Conservation (phyloP, 1,284 basidiomycete genomes). For the Rhodotorula sp. region DNA sequence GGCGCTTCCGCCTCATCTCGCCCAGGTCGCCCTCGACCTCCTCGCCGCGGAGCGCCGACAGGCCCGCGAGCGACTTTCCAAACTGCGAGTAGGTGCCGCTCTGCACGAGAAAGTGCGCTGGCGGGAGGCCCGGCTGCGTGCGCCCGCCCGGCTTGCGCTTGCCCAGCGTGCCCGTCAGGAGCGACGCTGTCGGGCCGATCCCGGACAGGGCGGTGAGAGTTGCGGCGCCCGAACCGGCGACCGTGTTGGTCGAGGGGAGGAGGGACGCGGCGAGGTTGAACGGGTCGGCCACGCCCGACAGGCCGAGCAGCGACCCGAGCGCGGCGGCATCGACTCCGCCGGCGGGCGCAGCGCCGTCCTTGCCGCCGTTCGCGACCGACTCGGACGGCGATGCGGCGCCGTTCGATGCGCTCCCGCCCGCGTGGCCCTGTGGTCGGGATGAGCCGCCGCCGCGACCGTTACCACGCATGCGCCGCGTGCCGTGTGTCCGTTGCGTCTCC, state of each 20-base stretch:
- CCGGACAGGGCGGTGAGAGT: constrained; percentile 33
- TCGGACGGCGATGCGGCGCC: constrained; percentile 26
- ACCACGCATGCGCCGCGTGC: constrained; percentile 38
- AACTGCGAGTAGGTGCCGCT: constrained; percentile 40
- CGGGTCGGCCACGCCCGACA: constrained; percentile 36
- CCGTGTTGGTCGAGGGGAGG: constrained; percentile 12
- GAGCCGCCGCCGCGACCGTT: constrained; percentile 14
- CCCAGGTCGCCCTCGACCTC: constrained; percentile 42
- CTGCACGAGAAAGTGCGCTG: constrained; percentile 36
- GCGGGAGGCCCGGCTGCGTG: constrained; percentile 40
- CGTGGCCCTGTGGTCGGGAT: background rate
- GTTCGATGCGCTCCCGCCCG: constrained; percentile 1
- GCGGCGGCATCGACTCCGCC: constrained; percentile 25
- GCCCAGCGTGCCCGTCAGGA: constrained; percentile 29
- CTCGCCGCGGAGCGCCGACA: constrained; percentile 35
- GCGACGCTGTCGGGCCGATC: constrained; percentile 23
- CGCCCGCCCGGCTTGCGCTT: constrained; percentile 38
- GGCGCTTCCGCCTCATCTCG: constrained; percentile 40
- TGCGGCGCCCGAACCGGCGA: constrained; percentile 5
- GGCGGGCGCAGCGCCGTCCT: background rate
- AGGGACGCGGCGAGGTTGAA: constrained; percentile 39
- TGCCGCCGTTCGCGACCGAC: constrained; percentile 17
- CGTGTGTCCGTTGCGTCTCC: constrained; percentile 38
- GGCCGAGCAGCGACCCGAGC: constrained; percentile 29
- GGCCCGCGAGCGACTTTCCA: constrained; percentile 40